Base-by-base conservation (phyloP, 176 grass and related monocot species). In the Paspalum vaginatum region DNA sequence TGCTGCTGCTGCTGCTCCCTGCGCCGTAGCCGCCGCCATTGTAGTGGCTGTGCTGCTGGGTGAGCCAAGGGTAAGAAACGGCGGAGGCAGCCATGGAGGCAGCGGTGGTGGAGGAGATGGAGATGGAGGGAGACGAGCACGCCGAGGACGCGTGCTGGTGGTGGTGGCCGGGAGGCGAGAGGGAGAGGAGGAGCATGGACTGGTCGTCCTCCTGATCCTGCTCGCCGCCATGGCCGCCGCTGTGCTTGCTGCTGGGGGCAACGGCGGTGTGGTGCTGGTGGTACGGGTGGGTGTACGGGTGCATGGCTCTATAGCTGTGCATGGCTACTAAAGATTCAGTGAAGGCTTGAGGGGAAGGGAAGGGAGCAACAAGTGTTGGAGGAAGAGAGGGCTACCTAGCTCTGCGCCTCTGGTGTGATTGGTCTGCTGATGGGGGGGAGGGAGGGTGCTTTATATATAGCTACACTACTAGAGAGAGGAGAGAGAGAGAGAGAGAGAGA, bases 161-260 rank as follows among this genome's bases (percentile, higher is more conserved):
- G 26, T 90, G 80, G 38, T 91, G 76, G 38, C 93, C 93, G 17
- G 93, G 91, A 11, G 93, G 93, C 86, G 88, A 85, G 56, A 97
- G 93, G 55, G 93, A 91, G 88, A 97, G 93, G 48, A 88, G 86
- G 15, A 97, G 90, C 87, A 97, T 91, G 76, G 91, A 88, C 74
- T 91, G 88, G 49, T 93, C 83, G 50, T 89, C 83, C 26, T 88
- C 83, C 17, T 88, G n/a, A n/a, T n/a, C 60, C 17, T 80, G 83
- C 48, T 24, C 72, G 60, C 38, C 20, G 54, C 37, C 71, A 49
- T 43, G 24, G 57, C 37, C 76, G 27, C n/a, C 58, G 76, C 61
- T 54, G 20, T 85, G 78, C 71, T 50, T 80, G 68, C 79, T 89
- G 42, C 11, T 38, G 56, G 24, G 25, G 22, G 45, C 54, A 7